Evolutionary conservation across 2,329 filamentous ascomycete species (phyloP).

Genomic region (Triangularia setosa): DNA sequence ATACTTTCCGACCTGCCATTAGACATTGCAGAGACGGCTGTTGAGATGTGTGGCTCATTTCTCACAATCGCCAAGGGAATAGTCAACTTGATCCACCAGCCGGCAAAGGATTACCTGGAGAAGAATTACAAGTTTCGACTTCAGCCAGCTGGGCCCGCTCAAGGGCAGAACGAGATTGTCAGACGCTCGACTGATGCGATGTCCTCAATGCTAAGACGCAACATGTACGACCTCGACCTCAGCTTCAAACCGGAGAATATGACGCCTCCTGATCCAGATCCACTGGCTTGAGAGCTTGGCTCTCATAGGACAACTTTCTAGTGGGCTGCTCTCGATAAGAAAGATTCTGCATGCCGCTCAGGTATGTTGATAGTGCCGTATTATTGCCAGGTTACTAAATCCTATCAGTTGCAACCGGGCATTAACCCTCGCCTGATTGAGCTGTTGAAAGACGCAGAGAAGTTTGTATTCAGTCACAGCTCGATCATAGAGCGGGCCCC

Average conservation of each 20-base stretch:
- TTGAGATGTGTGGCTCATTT: conserved; percentile 33
- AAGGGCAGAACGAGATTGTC: conserved; percentile 17
- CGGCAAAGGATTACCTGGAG: conserved; percentile 31
- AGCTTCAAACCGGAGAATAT: conserved; percentile 14
- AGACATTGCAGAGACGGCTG: conserved; percentile 15
- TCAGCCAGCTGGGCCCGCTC: conserved; percentile 5
- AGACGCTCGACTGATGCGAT: conserved; percentile 15
- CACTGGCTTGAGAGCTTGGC: conserved; percentile 19
- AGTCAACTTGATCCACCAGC: conserved; percentile 31
- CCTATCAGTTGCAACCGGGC: not conserved
- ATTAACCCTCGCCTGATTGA: conserved; percentile 13
- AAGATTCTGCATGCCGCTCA: conserved; percentile 10
- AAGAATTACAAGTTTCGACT: conserved; percentile 9
- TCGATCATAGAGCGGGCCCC: conserved; percentile 13
- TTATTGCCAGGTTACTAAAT: conserved; percentile 5
- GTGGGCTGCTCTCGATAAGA: conserved; percentile 12
- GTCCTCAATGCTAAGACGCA: conserved; percentile 16
- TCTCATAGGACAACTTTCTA: conserved; percentile 13
- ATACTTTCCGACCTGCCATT: conserved; percentile 16
- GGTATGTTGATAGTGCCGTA: conserved; percentile 11
- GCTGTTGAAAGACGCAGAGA: conserved; percentile 16
- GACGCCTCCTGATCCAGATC: conserved; percentile 16
- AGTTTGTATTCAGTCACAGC: conserved; percentile 11
- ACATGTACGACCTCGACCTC: conserved; percentile 21
- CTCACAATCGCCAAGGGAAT: conserved; percentile 26